phyloP scores from a whole-genome alignment of 805 yeast species.

The Zygoascus biomembranicola region DNA sequence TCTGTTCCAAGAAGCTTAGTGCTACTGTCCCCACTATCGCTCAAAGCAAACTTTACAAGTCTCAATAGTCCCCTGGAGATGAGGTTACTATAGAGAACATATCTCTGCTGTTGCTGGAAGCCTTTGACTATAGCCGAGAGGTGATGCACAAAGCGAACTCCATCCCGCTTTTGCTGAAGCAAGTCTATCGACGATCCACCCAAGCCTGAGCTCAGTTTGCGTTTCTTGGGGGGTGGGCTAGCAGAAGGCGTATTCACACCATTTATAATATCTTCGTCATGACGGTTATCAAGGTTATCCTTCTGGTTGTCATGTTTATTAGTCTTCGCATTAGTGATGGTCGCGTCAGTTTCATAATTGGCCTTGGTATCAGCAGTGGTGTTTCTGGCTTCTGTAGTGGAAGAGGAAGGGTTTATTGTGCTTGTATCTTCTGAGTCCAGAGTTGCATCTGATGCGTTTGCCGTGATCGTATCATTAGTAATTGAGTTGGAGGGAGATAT shows the following conservation, averaged over 20 bases:
- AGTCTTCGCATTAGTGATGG: neutral
- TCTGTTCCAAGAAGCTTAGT: conserved; percentile 72
- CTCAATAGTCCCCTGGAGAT: conserved; percentile 62
- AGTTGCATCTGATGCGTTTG: neutral
- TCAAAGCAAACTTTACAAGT: conserved; percentile 64
- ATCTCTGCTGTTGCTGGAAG: conserved; percentile 50
- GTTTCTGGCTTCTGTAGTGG: neutral
- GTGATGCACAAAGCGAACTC: conserved; percentile 72
- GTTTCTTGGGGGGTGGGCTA: neutral
- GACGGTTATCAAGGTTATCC: neutral
- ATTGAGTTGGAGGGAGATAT: neutral
- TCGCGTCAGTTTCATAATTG: neutral
- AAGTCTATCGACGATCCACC: neutral
- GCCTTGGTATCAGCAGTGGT: neutral
- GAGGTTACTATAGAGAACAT: conserved; percentile 54
- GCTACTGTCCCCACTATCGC: conserved; percentile 34
- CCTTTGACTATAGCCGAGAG: conserved; percentile 67
- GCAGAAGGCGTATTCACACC: neutral
- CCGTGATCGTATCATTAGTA: neutral
- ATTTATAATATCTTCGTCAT: neutral
- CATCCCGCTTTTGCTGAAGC: conserved; percentile 44
- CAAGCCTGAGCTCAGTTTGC: conserved; percentile 3
- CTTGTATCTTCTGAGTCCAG: too few relatives aligned
- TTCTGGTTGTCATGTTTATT: neutral
- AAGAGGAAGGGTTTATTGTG: neutral